These are phyloP conservation scores for Talaromyces rugulosus DNA, from an alignment of 2,329 filamentous ascomycete species.

Conservation along the genomic window DNA sequence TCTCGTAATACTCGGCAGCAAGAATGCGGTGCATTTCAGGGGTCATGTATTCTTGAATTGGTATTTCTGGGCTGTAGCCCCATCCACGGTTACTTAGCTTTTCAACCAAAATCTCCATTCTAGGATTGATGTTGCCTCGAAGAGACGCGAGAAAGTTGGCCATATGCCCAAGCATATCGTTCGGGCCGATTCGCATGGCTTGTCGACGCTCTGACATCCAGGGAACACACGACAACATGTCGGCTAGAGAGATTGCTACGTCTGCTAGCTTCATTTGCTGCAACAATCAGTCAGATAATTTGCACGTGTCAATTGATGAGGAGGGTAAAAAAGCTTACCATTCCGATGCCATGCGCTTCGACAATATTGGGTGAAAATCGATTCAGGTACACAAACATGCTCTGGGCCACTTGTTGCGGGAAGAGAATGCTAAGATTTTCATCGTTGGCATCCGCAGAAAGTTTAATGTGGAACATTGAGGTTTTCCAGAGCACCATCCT, in stretches of 20 bases:
- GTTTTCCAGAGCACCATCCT: conserved; percentile 12
- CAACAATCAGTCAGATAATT: background rate
- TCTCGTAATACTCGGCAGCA: background rate
- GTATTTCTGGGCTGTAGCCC: conserved; percentile 1
- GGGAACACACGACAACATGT: conserved; percentile 11
- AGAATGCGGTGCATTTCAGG: background rate
- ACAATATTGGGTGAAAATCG: conserved; percentile 12
- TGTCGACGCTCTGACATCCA: conserved; percentile 9
- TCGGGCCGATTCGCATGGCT: conserved; percentile 10
- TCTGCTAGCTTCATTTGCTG: conserved; percentile 14
- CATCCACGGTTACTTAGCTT: conserved; percentile 9
- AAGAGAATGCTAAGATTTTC: conserved; percentile 12
- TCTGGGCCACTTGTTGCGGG: conserved; percentile 8
- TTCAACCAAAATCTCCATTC: conserved; percentile 12
- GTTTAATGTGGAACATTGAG: conserved; percentile 12
- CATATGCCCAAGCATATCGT: conserved; percentile 11
- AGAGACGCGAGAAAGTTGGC: conserved; percentile 9
- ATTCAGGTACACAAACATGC: conserved; percentile 10
- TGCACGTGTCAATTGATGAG: background rate
- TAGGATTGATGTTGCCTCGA: conserved; percentile 10
- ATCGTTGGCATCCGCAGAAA: conserved; percentile 10
- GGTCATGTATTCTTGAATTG: background rate
- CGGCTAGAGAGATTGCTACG: conserved; percentile 12
- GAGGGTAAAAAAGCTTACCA: background rate
- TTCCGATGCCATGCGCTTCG: conserved; percentile 13